A percentile compares a stretch with the other conserved stretches of the same genome.
Conservation (phyloP, 768 basidiomycete genomes). For the Suillus clintonianus region DNA sequence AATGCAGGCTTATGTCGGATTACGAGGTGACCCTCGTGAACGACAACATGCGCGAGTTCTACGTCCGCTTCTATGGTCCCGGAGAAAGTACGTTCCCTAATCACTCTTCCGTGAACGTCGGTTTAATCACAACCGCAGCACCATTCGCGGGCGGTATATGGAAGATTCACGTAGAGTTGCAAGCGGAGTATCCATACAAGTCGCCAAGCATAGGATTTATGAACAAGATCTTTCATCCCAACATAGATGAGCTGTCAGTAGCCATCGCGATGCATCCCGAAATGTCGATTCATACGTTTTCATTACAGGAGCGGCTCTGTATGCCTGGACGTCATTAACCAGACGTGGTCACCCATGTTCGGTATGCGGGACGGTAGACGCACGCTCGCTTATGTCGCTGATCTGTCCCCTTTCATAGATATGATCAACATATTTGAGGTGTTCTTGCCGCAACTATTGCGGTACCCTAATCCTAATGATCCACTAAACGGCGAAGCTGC, state of each 20-base stretch:
- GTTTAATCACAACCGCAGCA: conserved; percentile 48
- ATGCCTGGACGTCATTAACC: conserved; percentile 97
- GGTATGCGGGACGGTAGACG: conserved; percentile 53
- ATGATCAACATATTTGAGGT: conserved; percentile 99
- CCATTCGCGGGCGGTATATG: conserved; percentile 97
- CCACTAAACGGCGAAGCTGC: conserved; percentile 98
- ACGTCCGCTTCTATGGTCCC: conserved; percentile 93
- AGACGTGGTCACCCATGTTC: conserved; percentile 99
- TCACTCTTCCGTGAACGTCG: conserved; percentile 6
- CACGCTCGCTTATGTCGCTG: not conserved
- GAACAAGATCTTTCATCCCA: conserved; percentile 99
- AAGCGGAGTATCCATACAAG: conserved; percentile 98
- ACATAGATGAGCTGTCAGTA: conserved; percentile 95
- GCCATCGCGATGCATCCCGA: conserved; percentile 5
- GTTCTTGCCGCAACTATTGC: conserved; percentile 93
- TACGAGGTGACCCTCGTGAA: conserved; percentile 97
- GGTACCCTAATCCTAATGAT: conserved; percentile 98
- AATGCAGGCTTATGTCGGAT: conserved; percentile 92
- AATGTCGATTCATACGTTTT: conserved; percentile 10
- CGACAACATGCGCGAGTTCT: conserved; percentile 99
- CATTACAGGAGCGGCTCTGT: conserved; percentile 87
- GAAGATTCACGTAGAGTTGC: conserved; percentile 99
- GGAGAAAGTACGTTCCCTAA: conserved; percentile 73
- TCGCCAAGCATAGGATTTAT: conserved; percentile 99
- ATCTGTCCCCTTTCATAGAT: conserved; percentile 50